A percentile compares a stretch with the other conserved stretches of the same genome.
phyloP scores from a whole-genome alignment of 148 eudicot genomes.

The Chenopodium suecicum region DNA sequence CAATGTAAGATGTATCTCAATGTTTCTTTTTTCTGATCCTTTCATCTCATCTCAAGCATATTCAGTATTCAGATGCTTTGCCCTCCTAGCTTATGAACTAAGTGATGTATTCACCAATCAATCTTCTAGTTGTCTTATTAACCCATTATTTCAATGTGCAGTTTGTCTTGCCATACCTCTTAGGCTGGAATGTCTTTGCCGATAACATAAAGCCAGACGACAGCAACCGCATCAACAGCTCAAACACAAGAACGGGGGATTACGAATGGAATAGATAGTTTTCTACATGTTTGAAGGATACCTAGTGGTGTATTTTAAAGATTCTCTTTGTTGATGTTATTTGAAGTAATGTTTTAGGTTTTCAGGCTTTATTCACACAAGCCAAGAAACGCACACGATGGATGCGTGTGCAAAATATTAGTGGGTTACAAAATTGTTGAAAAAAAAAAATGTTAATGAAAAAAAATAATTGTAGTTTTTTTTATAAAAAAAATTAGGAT shows the following conservation, averaged over 20 bases:
- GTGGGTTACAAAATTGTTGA: no score
- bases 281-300: not conserved
- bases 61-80: not conserved
- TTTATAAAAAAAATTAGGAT: no score
- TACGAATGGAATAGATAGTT: conserved; percentile 85
- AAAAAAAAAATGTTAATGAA: no score
- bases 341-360: not conserved
- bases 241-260: conserved; percentile 48
- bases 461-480: no score
- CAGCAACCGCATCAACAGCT: conserved; percentile 39
- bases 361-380: not conserved
- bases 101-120: not conserved
- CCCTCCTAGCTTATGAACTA: not conserved
- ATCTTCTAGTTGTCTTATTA: not conserved
- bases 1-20: conserved; percentile 50
- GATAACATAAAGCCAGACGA: conserved; percentile 61
- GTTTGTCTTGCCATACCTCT: conserved; percentile 78
- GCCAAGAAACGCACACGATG: no score
- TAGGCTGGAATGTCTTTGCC: conserved; percentile 85
- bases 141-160: conserved; percentile 37
- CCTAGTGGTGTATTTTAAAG: not conserved
- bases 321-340: not conserved
- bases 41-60: not conserved
- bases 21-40: not conserved
- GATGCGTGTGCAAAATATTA: no score